Evolutionary conservation across 169 alveolate genomes (phyloP), one percentile per base, ranked within the genome.

Genomic region (Cryptosporidium meleagridis): DNA sequence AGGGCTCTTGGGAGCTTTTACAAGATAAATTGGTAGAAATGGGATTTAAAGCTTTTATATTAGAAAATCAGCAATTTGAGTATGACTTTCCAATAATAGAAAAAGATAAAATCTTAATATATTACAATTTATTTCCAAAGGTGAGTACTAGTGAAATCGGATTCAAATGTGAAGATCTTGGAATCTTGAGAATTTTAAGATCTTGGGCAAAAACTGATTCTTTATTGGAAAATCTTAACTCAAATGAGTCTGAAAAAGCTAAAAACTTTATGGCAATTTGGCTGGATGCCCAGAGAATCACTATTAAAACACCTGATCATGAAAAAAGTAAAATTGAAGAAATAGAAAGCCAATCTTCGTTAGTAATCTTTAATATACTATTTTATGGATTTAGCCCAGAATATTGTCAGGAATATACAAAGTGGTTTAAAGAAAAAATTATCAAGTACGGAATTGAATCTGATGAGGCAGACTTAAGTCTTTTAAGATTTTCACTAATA

Each of bases 381-480:
- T 73, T 10, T 55, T 73, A 73, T 59, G 86, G 86, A 2, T 26
- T 52, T 9, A 73, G 70, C 7, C 70, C 70, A 53, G 26, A 21
- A 14, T 73, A 73, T 59, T 73, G 86, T 18, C 68, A 73, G 23
- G 86, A 73, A 10, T 73, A 73, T 59, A 37, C 52, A 52, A 31
- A 29, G 26, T 35, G 39, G 45, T 73, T 73, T 18, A 73, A 23
- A 18, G 70, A 33, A 31, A n/a, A 21, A 3, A 10, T 73, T 14
- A n/a, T 18, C 0, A 16, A 44, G 9, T n/a, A n/a, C 23, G 69
- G 69, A 73, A 33, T 37, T 58, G 37, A 12, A 33, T 29, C 71
- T 5, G 67, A 55, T n/a, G 48, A 26, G 7, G 52, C 29, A 14
- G 48, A 65, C 14, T 33, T 65, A 29, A 44, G 70, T 58, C 58